Evolutionary conservation across 345 rosid genomes (phyloP), one percentile per base, ranked within the genome.

Genomic region (Hirschfeldia incana): DNA sequence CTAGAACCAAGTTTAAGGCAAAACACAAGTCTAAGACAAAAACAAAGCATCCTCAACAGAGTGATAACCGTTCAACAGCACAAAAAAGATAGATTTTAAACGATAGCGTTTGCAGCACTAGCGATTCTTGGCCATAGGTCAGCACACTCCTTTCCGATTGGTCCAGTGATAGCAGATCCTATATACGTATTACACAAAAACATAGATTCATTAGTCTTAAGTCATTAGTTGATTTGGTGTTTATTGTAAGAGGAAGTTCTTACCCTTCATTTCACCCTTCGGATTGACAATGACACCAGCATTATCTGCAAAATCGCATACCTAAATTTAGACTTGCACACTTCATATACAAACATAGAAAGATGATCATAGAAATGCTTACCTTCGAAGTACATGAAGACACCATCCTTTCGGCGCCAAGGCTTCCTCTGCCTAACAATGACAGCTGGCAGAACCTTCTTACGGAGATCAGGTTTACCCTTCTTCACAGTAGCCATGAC

Each of bases 81-180:
- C 74, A 63, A 49, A 53, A 62, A 62, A 46, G 17, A 72, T n/a
- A 39, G 13, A 5, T 42, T 28, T 74, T 65, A 82, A 70, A 82
- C 82, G 30, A 82, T 82, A 16, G 85, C 82, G 76, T 82, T 82
- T 1, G 85, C 85, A 64, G 85, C 85, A 82, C 85, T 82, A 1
- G 85, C 85, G 27, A 82, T 82, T 33, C 85, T 78, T 44, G 95
- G 95, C 95, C 95, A 91, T 9, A 91, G 80, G 63, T 91, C 95
- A 72, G 95, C 95, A 34, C 95, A 91, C 83, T 91, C 95, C 80
- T 91, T 91, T 61, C 95, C 95, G 26, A 91, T 91, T 5, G 95
- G 95, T 55, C 95, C 95, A 21, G 95, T 91, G 30, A 91, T 89
- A 1, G 95, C 95, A 85, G 95, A 90, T 63, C 95, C 94, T 90